These are phyloP conservation scores for Trichoderma sp. DNA, from an alignment of 2,329 filamentous ascomycete species.

Conservation along the genomic window DNA sequence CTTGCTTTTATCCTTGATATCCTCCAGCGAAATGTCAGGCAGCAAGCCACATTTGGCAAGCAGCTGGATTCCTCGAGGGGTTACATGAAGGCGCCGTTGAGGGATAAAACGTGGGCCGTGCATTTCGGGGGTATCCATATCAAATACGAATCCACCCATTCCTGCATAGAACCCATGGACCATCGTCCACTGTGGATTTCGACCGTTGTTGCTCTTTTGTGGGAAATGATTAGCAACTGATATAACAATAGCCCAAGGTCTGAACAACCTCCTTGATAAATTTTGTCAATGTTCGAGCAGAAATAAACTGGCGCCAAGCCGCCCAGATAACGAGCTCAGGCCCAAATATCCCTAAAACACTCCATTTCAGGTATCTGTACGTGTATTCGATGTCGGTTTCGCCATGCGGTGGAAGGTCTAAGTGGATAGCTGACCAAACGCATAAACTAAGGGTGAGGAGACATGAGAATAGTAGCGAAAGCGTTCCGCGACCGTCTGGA, in stretches of 20 bases:
- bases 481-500: background rate
- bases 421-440: background rate
- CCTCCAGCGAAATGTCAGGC: background rate
- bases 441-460: background rate
- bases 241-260: background rate
- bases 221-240: background rate
- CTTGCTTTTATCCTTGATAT: conserved; percentile 38
- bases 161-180: conserved; percentile 31
- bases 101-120: background rate
- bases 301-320: background rate
- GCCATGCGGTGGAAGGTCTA: background rate
- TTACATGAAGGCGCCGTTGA: conserved; percentile 13
- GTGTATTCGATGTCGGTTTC: background rate
- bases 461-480: background rate
- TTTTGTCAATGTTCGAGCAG: background rate
- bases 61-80: conserved; percentile 3
- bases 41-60: conserved; percentile 7
- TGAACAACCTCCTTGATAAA: background rate
- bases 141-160: conserved; percentile 32
- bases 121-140: conserved; percentile 14
- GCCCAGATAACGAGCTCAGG: background rate
- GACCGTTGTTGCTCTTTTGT: background rate
- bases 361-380: background rate
- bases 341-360: background rate
- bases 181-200: conserved; percentile 23